Evolutionary conservation across 805 yeast genomes (phyloP).

Genomic region (Martiniozyma abietophila): DNA sequence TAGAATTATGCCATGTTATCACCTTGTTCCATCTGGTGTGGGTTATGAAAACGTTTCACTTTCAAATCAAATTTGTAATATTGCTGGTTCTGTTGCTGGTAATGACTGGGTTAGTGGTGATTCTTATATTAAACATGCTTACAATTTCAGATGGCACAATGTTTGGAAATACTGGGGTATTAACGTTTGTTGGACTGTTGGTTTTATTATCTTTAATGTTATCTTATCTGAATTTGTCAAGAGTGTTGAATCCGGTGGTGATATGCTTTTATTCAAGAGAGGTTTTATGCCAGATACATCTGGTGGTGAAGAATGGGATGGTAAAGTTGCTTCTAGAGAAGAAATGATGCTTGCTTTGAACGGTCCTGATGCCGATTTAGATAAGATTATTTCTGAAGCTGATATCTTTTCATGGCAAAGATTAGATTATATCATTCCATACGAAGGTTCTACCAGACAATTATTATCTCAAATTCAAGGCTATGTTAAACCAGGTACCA

Average conservation of each 20-base stretch:
- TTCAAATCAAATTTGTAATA: slow-evolving; percentile 37
- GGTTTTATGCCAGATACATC: slow-evolving; percentile 26
- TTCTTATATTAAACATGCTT: slow-evolving; percentile 26
- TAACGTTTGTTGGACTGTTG: slow-evolving; percentile 37
- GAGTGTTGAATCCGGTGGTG: slow-evolving; percentile 26
- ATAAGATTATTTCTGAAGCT: slow-evolving; percentile 34
- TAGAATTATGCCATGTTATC: slow-evolving; percentile 41
- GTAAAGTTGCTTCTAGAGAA: slow-evolving; percentile 27
- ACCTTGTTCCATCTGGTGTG: slow-evolving; percentile 45
- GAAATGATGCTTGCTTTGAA: slow-evolving; percentile 22
- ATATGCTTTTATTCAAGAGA: slow-evolving; percentile 34
- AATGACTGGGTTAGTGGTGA: slow-evolving; percentile 26
- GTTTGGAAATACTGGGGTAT: slow-evolving; percentile 42
- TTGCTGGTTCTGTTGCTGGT: slow-evolving; percentile 36
- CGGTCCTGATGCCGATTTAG: slow-evolving; percentile 27
- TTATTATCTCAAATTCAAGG: slow-evolving; percentile 36
- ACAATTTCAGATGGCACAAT: slow-evolving; percentile 29
- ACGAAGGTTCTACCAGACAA: slow-evolving; percentile 32
- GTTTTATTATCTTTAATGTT: slow-evolving; percentile 29
- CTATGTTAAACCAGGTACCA: slow-evolving; percentile 40
- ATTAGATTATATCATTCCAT: slow-evolving; percentile 47
- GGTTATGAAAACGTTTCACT: slow-evolving; percentile 37
- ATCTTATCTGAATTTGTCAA: slow-evolving; percentile 26
- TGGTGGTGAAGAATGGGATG: slow-evolving; percentile 33
- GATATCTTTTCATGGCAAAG: slow-evolving; percentile 58